phyloP scores from a whole-genome alignment of 2,329 filamentous ascomycete genomes.

The Akanthomyces uredinophilus region DNA sequence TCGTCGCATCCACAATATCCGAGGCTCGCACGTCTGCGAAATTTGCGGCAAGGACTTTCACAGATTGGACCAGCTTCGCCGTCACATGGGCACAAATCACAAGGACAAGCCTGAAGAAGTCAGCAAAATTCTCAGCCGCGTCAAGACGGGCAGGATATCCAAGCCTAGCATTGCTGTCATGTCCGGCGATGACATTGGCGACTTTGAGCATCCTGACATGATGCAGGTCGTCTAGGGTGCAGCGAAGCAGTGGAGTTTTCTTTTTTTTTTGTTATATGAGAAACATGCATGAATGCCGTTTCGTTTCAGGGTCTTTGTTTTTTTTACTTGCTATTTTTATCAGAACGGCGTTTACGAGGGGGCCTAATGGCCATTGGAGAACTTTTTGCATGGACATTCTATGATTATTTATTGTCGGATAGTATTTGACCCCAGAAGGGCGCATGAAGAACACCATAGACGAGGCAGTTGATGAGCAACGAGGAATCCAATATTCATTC shows the following conservation, averaged over 20 bases:
- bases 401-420: not conserved
- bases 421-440: not conserved
- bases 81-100: slow-evolving; percentile 41
- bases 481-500: not conserved
- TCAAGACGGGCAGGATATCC: slow-evolving; percentile 14
- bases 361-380: not conserved
- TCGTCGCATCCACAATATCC: slow-evolving; percentile 53
- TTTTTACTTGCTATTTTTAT: not conserved
- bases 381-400: not conserved
- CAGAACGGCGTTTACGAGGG: not conserved
- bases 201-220: slow-evolving; percentile 3
- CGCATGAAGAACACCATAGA: not conserved
- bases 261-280: not conserved
- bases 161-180: not conserved
- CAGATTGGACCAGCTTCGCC: slow-evolving; percentile 55
- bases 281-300: not conserved
- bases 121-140: slow-evolving; percentile 14
- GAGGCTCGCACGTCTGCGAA: slow-evolving; percentile 46
- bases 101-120: slow-evolving; percentile 24
- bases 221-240: not conserved
- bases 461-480: not conserved
- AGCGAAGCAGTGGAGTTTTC: not conserved
- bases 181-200: not conserved
- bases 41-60: slow-evolving; percentile 55
- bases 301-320: too few relatives aligned